Evolutionary conservation across 371 early-diverging fungal species (phyloP), one percentile per base, ranked within the genome.

Genomic region (Ordospora colligata): DNA sequence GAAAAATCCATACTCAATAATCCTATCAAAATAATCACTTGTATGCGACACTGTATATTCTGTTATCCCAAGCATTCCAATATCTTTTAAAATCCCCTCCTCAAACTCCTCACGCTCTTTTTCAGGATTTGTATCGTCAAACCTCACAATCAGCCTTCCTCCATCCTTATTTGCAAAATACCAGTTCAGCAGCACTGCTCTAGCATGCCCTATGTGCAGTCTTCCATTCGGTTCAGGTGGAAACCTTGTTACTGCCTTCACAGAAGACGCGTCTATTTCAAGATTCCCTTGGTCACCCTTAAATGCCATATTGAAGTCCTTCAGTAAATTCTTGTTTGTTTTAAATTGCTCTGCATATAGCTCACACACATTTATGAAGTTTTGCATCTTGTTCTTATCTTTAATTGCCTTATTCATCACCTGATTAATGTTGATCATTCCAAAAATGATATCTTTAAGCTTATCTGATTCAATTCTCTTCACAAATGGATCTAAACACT

Each of bases 111-210:
- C 87, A 87, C 92, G 91, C 86, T 97, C 98, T 86, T 97, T 98
- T 73, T 86, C 86, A 12, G 97, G 99, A 85, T 99, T 99, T 67
- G 99, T 98, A 87, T 99, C 99, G 85, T 99, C 99, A 80, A 98
- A 97, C 66, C 99, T 91, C 51, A 98, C 86, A 68, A 96, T 90
- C 80, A 98, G 77, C 81, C 90, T 91, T 63, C 98, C 98, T 65
- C 91, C 87, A 85, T 94, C 92, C 40, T 85, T 83, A 19, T 89
- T 85, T 7, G 99, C 96, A 88, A 97, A 92, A 87, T 93, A 90
- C 80, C 95, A 89, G 87, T 98, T 99, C 73, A 99, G 83, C 49
- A 98, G 86, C 9, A 95, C 96, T 47, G 99, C 99, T 87, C 96
- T 97, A 58, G 93, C 95, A 86, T 97, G 97, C 65, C 97, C 97